These are phyloP conservation scores for Babesia ovata DNA, from an alignment of 169 alveolate genomes.

Conservation along the genomic window DNA sequence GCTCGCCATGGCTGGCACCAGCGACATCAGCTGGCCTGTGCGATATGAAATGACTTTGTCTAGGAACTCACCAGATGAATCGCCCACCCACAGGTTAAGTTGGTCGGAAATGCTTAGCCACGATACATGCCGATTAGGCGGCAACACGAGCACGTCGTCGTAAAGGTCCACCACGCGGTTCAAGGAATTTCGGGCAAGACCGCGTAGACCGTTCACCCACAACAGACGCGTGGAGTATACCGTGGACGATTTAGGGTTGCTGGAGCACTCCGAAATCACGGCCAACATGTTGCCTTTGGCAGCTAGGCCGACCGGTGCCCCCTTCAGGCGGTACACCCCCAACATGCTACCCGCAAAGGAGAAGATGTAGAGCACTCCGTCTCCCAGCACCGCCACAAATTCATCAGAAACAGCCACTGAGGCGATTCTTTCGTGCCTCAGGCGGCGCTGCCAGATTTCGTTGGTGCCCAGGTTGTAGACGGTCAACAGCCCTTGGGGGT, in stretches of 20 bases:
- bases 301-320: constrained; percentile 41
- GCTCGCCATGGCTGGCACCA: constrained; percentile 48
- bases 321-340: constrained; percentile 38
- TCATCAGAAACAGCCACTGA: constrained; percentile 53
- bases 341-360: constrained; percentile 47
- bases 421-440: constrained; percentile 35
- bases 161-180: constrained; percentile 33
- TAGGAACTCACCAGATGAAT: constrained; percentile 29
- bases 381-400: constrained; percentile 39
- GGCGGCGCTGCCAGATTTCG: constrained; percentile 66
- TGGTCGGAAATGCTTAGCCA: constrained; percentile 50
- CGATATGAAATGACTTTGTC: background rate
- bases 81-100: constrained; percentile 47
- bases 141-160: constrained; percentile 42
- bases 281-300: constrained; percentile 57
- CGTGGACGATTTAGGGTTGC: background rate
- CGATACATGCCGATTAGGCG: constrained; percentile 17
- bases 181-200: constrained; percentile 44
- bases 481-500: constrained; percentile 20
- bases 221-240: constrained; percentile 37
- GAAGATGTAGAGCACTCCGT: constrained; percentile 31
- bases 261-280: constrained; percentile 36
- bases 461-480: constrained; percentile 41
- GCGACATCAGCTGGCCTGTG: constrained; percentile 19
- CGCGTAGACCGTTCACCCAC: constrained; percentile 61